phyloP scores from a whole-genome alignment of 2,329 filamentous ascomycete genomes.

The Phialophora tarda region DNA sequence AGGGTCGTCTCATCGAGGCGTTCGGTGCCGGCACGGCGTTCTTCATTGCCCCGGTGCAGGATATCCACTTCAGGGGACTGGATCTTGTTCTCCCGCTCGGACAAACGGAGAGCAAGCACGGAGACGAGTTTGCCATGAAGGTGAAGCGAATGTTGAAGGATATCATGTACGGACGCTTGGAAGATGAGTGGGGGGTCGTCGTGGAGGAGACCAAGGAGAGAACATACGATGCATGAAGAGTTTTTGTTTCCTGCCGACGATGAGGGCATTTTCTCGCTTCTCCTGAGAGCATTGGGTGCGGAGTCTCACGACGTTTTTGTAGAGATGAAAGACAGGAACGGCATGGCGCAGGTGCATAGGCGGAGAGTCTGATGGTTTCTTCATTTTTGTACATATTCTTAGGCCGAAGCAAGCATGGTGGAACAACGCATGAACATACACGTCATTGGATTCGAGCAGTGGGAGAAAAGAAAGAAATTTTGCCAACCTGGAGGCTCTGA shows the following conservation, averaged over 20 bases:
- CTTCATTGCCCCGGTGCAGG: slow-evolving; percentile 35
- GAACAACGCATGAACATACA: background rate
- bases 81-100: slow-evolving; percentile 59
- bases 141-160: slow-evolving; percentile 72
- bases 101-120: slow-evolving; percentile 44
- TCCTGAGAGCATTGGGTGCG: background rate
- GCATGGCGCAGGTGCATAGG: background rate
- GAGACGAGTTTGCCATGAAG: slow-evolving; percentile 56
- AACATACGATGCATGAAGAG: background rate
- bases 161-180: slow-evolving; percentile 74
- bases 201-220: slow-evolving; percentile 58
- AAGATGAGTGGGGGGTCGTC: slow-evolving; percentile 73
- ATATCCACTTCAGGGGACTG: slow-evolving; percentile 37
- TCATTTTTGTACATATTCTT: slow-evolving; percentile 7
- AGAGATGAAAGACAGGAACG: background rate
- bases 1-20: slow-evolving; percentile 80
- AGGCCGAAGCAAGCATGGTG: background rate
- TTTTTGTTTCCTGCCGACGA: background rate
- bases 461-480: background rate
- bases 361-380: background rate
- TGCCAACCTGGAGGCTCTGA: background rate
- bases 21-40: slow-evolving; percentile 83
- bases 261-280: background rate
- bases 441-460: background rate
- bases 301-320: background rate